Evolutionary conservation across 2,329 filamentous ascomycete genomes (phyloP), one percentile per base, ranked within the genome.

Genomic region (Nothopassalora personata): DNA sequence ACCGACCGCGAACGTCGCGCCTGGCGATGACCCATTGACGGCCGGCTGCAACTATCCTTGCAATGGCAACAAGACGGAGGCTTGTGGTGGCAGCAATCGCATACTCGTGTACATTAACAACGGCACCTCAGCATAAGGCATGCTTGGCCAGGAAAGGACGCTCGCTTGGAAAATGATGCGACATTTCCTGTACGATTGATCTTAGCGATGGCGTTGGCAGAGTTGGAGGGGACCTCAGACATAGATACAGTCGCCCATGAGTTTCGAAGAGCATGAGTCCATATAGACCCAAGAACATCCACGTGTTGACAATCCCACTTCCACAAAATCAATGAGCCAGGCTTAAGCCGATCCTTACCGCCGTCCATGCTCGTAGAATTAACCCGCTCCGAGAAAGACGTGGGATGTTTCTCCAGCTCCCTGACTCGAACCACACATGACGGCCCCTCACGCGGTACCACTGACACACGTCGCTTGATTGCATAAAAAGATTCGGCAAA

Each of bases 21-120:
- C 39, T 48, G 61, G 62, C 18, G 52, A 31, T n/a, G 65, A 71
- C 34, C 62, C 65, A 1, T 48, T 69, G 39, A 33, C 58, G 23
- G 58, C 64, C 18, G 68, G 68, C 13, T 71, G 69, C 60, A 67
- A 63, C 49, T 66, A 58, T 54, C 62, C 67, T 34, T 72, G 70
- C 54, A 66, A 54, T 8, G 70, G 68, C 10, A 71, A 72, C 58
- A 59, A 53, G 50, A 68, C 64, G n/a, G 69, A 72, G 64, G 64
- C 65, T 30, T 72, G 70, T 64, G 70, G 70, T 60, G 70, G 68
- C 1, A 56, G 58, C 1, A 62, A 61, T 50, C 57, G 62, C 18
- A 62, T 71, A 15, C 50, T 69, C 49, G 65, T 71, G 1, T 70
- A 70, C 34, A 49, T 47, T 6, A 54, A 54, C 27, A 54, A 45